Evolutionary conservation across 208 protist genomes (phyloP), one percentile per base, ranked within the genome.

Genomic region (Novymonas esmeraldas): DNA sequence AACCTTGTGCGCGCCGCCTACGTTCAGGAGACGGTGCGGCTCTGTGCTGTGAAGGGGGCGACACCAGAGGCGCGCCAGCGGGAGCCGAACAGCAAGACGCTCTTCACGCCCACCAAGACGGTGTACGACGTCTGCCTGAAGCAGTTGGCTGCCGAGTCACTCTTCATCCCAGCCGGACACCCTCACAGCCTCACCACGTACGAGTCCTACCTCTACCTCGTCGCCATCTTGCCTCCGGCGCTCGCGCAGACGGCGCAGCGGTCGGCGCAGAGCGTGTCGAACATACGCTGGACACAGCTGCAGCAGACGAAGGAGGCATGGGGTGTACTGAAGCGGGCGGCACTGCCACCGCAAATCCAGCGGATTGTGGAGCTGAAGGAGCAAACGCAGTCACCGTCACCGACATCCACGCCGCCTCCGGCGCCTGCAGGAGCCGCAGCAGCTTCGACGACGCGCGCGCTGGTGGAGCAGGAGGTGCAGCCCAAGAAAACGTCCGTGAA

Each of bases 181-280:
- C 82, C 82, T 13, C 75, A 85, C 58, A 64, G 58, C 24, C 72
- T 89, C 46, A 78, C 71, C 54, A 84, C 82, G 31, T 87, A 79
- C 68, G 70, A 79, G 31, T 78, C 64, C 18, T 83, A 79, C 39
- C 66, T 78, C 29, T 79, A 66, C 54, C 67, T 87, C 6, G 64
- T 82, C 9, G 66, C 55, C 13, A 65, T 82, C 14, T 58, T 87
- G 13, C 76, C 77, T 0, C 42, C 61, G 11, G 18, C 66, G 3
- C 9, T 81, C 0, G 73, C 73, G 22, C 48, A 65, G 44, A 39
- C 59, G 5, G 45, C 74, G 16, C 14, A 20, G 36, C 52, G 62
- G 5, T 51, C 13, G 3, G 81, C 81, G n/a, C 34, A 69, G n/a
- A 80, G 31, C 41, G 50, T 49, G 28, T 42, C 52, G 36, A 51